phyloP scores from a whole-genome alignment of 305 asterid genomes.

The Plantago rigida region DNA sequence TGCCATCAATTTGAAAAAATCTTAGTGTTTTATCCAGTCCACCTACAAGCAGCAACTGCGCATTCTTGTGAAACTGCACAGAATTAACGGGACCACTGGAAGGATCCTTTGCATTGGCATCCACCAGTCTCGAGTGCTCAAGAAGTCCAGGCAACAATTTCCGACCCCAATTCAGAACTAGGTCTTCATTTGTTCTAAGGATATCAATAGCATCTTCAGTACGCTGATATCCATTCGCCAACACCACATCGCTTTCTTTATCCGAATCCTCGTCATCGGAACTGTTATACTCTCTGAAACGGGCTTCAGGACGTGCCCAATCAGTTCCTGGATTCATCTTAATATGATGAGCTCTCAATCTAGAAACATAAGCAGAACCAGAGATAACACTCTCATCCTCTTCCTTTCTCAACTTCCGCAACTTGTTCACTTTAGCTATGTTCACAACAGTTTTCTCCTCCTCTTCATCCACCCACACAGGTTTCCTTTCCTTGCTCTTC shows the following conservation, averaged over 20 bases:
- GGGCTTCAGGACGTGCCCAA: constrained; percentile 61
- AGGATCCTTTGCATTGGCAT: constrained; percentile 63
- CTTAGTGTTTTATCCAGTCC: constrained; percentile 61
- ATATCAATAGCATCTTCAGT: constrained; percentile 36
- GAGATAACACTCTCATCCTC: constrained; percentile 61
- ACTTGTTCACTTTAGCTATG: constrained; percentile 63
- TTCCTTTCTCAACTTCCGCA: constrained; percentile 70
- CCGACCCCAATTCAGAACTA: constrained; percentile 41
- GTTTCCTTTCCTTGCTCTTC: constrained; percentile 36
- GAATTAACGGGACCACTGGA: constrained; percentile 56
- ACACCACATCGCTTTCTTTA: constrained; percentile 34
- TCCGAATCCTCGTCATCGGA: constrained; percentile 63
- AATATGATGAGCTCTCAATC: constrained; percentile 77
- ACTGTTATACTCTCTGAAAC: constrained; percentile 24
- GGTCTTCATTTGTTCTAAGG: constrained; percentile 59
- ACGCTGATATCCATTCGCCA: constrained; percentile 31
- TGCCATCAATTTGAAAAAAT: constrained; percentile 85
- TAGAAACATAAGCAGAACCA: constrained; percentile 53
- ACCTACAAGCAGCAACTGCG: constrained; percentile 78
- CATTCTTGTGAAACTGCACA: constrained; percentile 77
- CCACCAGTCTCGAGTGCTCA: constrained; percentile 63
- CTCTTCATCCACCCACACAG: constrained; percentile 79
- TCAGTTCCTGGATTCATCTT: constrained; percentile 81
- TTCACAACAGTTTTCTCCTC: constrained; percentile 58
- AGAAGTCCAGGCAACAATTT: constrained; percentile 63